Evolutionary conservation across 2,329 filamentous ascomycete species (phyloP), one percentile per base, ranked within the genome.

Genomic region (Ciborinia camelliae): DNA sequence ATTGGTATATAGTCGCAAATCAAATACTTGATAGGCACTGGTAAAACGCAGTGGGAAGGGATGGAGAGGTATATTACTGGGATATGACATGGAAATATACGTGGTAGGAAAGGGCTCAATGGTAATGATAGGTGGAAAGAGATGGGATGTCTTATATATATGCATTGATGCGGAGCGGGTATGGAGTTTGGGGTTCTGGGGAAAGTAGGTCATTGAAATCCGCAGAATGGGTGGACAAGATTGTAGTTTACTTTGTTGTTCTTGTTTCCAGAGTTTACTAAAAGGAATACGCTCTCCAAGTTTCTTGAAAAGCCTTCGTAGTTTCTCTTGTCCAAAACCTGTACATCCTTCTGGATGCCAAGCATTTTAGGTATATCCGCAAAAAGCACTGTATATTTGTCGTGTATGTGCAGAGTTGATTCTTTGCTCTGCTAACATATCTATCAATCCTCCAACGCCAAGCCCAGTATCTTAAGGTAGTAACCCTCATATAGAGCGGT

Each of bases 41-140:
- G 86, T 62, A 88, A 86, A 77, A 86, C 84, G 32, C 82, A 88
- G 72, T 88, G 86, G 85, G 84, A 88, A 70, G 79, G 75, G 62
- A 86, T 87, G 82, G 84, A 82, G 76, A 77, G 81, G 69, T 84
- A 83, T 76, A 82, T 85, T 73, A 76, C 77, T 65, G 80, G 81
- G 50, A 72, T 82, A 73, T 84, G 61, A 74, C 32, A 23, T 52
- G 23, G n/a, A 12, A 23, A 20, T 3, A 18, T 18, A 23, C 28
- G 10, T 23, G 20, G 14, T 15, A 26, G 37, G 26, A 5, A 43
- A 23, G 4, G 32, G n/a, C 15, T 15, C 23, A 45, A 30, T 48
- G 23, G 32, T 43, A 52, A 32, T 60, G 55, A 59, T 37, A 10
- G 23, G 14, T 28, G 23, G 15, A 23, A 15, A n/a, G 18, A 23